Percentiles rank a stretch among this genome's conserved stretches.
These are phyloP conservation scores for Teratosphaeria viscida DNA, from an alignment of 2,329 filamentous ascomycete genomes.

Conservation along the genomic window DNA sequence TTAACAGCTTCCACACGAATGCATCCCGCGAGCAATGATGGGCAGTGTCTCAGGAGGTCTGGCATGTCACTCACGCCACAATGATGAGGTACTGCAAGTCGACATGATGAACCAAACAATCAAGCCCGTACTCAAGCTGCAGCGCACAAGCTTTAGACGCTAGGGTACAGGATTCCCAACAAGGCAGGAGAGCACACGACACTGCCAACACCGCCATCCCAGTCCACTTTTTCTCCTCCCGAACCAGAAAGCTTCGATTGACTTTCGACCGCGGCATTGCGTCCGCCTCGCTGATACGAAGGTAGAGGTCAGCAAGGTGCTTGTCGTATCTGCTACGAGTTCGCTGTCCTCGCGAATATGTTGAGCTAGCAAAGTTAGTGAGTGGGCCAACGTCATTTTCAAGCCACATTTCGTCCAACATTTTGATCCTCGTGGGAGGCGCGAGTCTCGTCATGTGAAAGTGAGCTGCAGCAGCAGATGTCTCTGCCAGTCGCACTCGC, in stretches of 20 bases:
- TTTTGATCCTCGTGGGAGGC: not conserved
- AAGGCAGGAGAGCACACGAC: not conserved
- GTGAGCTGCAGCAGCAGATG: not conserved
- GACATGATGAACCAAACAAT: not conserved
- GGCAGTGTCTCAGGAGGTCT: too few species aligned
- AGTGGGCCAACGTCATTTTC: not conserved
- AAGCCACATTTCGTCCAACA: not conserved
- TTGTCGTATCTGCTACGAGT: not conserved
- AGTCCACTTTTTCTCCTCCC: not conserved
- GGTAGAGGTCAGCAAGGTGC: not conserved
- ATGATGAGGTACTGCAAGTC: not conserved
- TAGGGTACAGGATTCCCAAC: not conserved
- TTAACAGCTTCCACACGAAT: too few species aligned
- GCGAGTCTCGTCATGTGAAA: not conserved
- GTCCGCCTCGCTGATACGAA: not conserved
- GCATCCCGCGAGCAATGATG: too few species aligned
- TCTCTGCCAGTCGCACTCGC: not conserved
- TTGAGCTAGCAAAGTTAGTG: not conserved
- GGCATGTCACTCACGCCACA: too few species aligned
- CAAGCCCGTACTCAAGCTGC: not conserved
- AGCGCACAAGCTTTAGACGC: not conserved
- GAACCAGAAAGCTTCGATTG: not conserved
- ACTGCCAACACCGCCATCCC: not conserved
- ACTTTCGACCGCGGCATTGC: not conserved
- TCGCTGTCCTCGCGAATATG: not conserved